These are phyloP conservation scores for Aspergillus intermedius DNA, from an alignment of 2,329 filamentous ascomycete genomes.

Conservation along the genomic window DNA sequence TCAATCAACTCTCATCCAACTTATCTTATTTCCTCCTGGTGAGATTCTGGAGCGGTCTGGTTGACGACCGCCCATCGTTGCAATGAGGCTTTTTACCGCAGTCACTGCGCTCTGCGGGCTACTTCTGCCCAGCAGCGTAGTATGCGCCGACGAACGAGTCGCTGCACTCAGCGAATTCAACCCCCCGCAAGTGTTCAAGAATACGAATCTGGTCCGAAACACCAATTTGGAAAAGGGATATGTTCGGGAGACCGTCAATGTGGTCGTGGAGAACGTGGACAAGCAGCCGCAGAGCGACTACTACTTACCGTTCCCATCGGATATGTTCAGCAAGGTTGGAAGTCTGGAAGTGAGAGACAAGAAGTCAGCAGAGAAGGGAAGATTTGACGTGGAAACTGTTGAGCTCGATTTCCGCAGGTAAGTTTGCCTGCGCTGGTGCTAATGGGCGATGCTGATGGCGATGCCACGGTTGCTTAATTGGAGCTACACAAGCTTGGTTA, in stretches of 20 bases:
- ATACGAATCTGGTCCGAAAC: conserved; percentile 81
- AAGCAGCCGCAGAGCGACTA: conserved; percentile 77
- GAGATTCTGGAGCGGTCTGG: conserved; percentile 20
- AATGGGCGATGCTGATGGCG: conserved; percentile 13
- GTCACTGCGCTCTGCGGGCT: conserved; percentile 30
- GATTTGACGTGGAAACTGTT: conserved; percentile 64
- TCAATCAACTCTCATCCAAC: conserved; percentile 9
- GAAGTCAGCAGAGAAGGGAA: conserved; percentile 63
- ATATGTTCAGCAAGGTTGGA: conserved; percentile 69
- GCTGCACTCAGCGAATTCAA: conserved; percentile 54
- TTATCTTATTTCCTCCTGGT: conserved; percentile 7
- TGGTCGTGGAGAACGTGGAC: conserved; percentile 85
- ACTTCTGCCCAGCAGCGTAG: conserved; percentile 26
- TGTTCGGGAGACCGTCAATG: conserved; percentile 81
- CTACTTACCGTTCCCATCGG: conserved; percentile 76
- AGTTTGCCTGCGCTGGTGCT: conserved; percentile 49
- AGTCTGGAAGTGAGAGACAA: conserved; percentile 89
- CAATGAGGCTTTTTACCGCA: conserved; percentile 37
- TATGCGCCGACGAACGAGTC: conserved; percentile 30
- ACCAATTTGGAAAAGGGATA: conserved; percentile 93
- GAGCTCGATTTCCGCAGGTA: conserved; percentile 51
- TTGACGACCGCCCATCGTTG: conserved; percentile 21
- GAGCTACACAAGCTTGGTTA: not conserved
- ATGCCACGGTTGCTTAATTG: conserved; percentile 9
- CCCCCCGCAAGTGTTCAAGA: conserved; percentile 87